A percentile compares a stretch with the other conserved stretches of the same genome.
phyloP scores from a whole-genome alignment of 2,329 filamentous ascomycete genomes.

The Ophiocordyceps sinensis region DNA sequence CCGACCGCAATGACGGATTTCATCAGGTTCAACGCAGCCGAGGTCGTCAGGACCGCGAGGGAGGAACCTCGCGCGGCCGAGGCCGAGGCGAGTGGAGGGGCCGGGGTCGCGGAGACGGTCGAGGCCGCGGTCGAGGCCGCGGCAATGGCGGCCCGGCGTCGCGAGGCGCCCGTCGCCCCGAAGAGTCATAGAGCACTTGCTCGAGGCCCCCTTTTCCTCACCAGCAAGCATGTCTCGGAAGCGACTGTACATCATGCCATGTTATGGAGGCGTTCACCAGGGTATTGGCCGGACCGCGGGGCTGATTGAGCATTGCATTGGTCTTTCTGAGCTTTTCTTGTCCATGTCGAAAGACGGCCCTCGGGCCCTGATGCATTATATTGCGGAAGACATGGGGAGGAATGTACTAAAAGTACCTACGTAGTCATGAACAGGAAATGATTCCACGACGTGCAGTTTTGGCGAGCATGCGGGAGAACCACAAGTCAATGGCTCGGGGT shows the following conservation, averaged over 20 bases:
- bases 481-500: too few species aligned
- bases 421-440: background rate
- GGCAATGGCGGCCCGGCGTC: conserved; percentile 21
- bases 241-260: conserved; percentile 25
- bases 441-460: conserved; percentile 1
- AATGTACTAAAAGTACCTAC: background rate
- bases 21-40: conserved; percentile 53
- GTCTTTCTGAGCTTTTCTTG: conserved; percentile 3
- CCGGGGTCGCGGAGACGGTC: conserved; percentile 34
- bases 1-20: conserved; percentile 50
- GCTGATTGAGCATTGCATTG: conserved; percentile 16
- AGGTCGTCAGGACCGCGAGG: conserved; percentile 38
- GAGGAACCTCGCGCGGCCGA: conserved; percentile 23
- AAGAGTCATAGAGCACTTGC: conserved; percentile 21
- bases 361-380: background rate
- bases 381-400: background rate
- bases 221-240: conserved; percentile 13
- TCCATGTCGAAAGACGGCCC: background rate
- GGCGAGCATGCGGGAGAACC: background rate
- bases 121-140: conserved; percentile 25
- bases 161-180: conserved; percentile 22
- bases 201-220: conserved; percentile 13
- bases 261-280: conserved; percentile 24
- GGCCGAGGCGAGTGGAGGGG: conserved; percentile 36
- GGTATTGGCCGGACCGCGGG: conserved; percentile 10